Percentiles rank a stretch among this genome's conserved stretches.
phyloP scores from a whole-genome alignment of 495 filamentous ascomycete genomes.

The Aspergillus homomorphus region DNA sequence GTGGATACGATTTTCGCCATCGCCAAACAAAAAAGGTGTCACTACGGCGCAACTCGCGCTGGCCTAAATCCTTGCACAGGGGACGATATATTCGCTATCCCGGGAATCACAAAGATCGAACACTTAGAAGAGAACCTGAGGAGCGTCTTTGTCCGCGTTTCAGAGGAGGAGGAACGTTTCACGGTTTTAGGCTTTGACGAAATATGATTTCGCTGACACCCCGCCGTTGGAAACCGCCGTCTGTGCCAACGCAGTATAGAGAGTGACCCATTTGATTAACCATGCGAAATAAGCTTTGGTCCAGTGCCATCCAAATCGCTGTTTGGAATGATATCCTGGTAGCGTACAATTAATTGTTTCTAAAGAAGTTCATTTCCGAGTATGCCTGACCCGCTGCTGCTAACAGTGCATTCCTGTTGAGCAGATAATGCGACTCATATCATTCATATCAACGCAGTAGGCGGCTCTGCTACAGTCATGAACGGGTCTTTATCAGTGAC shows the following conservation, averaged over 20 bases:
- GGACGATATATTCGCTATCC: slow-evolving; percentile 61
- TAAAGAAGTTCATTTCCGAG: too few relatives aligned
- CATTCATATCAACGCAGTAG: background rate
- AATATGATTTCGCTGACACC: slow-evolving; percentile 26
- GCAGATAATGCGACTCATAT: too few relatives aligned
- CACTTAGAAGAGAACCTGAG: slow-evolving; percentile 56
- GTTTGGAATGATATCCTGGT: too few relatives aligned
- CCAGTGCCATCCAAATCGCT: too few relatives aligned
- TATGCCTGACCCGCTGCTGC: too few relatives aligned
- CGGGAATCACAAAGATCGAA: slow-evolving; percentile 54
- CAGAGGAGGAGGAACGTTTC: slow-evolving; percentile 16
- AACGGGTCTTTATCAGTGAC: too few relatives aligned
- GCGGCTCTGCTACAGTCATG: too few relatives aligned
- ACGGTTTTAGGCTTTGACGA: slow-evolving; percentile 22
- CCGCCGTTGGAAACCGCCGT: slow-evolving; percentile 14
- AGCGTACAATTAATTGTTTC: too few relatives aligned
- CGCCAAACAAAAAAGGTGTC: slow-evolving; percentile 45
- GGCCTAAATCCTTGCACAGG: slow-evolving; percentile 59
- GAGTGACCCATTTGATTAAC: too few relatives aligned
- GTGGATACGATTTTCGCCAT: slow-evolving; percentile 41
- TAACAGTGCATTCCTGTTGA: background rate
- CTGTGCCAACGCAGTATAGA: background rate
- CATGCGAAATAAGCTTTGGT: too few relatives aligned
- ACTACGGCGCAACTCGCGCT: slow-evolving; percentile 51
- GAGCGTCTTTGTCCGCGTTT: slow-evolving; percentile 14